phyloP scores from a whole-genome alignment of 2,329 filamentous ascomycete genomes.

The Paramyrothecium sp. region DNA sequence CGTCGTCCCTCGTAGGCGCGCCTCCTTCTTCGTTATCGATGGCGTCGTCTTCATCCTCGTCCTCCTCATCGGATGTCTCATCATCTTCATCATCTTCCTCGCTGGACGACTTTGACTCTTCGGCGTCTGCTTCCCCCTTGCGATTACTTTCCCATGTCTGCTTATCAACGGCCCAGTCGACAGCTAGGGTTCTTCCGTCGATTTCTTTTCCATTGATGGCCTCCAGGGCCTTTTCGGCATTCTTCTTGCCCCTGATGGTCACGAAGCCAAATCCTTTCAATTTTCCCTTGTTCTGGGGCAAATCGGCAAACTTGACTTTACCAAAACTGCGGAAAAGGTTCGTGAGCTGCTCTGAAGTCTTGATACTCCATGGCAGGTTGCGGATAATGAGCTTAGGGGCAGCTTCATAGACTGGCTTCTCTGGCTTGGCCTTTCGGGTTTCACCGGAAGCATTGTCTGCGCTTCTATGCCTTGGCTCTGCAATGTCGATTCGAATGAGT shows the following conservation, averaged over 20 bases:
- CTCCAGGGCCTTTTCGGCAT: conserved; percentile 85
- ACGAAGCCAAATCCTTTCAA: conserved; percentile 92
- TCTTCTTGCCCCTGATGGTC: conserved; percentile 81
- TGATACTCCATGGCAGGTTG: conserved; percentile 95
- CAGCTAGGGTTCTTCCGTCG: conserved; percentile 83
- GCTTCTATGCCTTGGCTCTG: conserved; percentile 77
- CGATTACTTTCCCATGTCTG: conserved; percentile 72
- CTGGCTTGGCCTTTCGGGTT: conserved; percentile 44
- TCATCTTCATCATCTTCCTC: conserved; percentile 31
- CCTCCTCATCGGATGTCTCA: conserved; percentile 22
- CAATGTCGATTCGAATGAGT: conserved; percentile 82
- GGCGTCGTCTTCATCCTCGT: conserved; percentile 20
- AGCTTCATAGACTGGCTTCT: conserved; percentile 58
- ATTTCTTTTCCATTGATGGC: conserved; percentile 86
- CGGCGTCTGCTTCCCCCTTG: conserved; percentile 29
- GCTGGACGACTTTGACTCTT: conserved; percentile 33
- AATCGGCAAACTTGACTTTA: conserved; percentile 82
- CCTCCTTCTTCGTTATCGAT: conserved; percentile 26
- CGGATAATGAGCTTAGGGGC: conserved; percentile 81
- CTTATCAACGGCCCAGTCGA: conserved; percentile 97
- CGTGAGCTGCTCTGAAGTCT: conserved; percentile 76
- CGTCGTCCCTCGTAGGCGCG: conserved; percentile 37
- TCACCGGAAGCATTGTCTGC: conserved; percentile 42
- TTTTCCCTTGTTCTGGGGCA: conserved; percentile 75
- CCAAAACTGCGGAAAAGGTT: conserved; percentile 83